Base-by-base conservation (phyloP, 768 basidiomycete species). In the Naganishia antarctica region DNA sequence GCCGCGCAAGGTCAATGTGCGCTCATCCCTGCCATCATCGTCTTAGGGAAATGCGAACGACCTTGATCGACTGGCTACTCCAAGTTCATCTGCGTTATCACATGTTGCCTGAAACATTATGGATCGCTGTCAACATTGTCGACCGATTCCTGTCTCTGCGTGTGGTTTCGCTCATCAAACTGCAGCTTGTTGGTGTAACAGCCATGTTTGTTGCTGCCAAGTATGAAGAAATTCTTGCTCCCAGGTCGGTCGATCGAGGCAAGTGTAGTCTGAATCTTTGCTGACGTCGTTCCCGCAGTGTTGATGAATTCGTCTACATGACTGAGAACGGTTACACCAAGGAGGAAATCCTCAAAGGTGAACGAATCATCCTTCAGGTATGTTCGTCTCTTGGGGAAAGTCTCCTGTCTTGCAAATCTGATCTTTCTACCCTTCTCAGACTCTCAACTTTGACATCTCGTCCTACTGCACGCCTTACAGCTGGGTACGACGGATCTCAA, bases 151-250 rank as follows among this genome's bases (percentile, higher is more conserved):
- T 94, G 51, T 89, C 88, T 57, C 86, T 87, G 73, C 86, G 91
- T 32, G 86, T 90, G 62, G 91, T 94, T 18, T 90, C 88, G 3
- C 80, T 92, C 43, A 84, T 89, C 72, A 94, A 92, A 80, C 85
- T 94, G 51, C 91, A 94, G 79, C 87, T 99, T 28, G 96, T 99
- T 62, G 96, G 96, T 28, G 89, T 99, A 66, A 96, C 93, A 0
- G 94, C 96, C 50, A 93, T 99, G 89, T 98, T 98, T 81, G 87
- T 99, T 70, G 96, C 96, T 0, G 88, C 91, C 64, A 99, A 99
- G 79, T 99, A 98, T 80, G 96, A 99, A 79, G 96, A 99, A 79
- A 97, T 99, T 73, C 83, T 99, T 63, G 94, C 96, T 0, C 96
- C 96, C 0, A 88, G 87, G 76, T 79, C n/a, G 18, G 78, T 70